Percentiles rank a stretch among this genome's conserved stretches.
Conservation (phyloP, 164 flowering plant genomes). For the Annona cherimola region DNA sequence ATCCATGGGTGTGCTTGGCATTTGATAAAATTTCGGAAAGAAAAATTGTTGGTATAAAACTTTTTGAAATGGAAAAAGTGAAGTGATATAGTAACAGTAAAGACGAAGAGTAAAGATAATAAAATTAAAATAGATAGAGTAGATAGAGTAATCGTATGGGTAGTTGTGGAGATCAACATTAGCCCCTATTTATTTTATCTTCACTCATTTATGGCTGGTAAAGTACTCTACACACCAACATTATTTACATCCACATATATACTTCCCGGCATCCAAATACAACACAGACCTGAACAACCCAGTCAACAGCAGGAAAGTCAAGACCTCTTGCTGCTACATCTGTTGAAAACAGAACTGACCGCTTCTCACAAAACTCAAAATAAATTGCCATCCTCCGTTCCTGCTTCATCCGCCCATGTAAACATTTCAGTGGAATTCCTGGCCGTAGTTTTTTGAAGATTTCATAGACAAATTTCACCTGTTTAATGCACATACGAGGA, state of each 20-base stretch:
- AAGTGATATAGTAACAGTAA: too few relatives aligned
- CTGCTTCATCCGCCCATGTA: conserved; percentile 91
- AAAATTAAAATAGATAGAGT: too few relatives aligned
- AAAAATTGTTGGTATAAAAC: too few relatives aligned
- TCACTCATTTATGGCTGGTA: too few relatives aligned
- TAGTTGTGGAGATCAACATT: too few relatives aligned
- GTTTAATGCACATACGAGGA: conserved; percentile 6
- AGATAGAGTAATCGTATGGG: too few relatives aligned
- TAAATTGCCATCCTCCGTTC: conserved; percentile 62
- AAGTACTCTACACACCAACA: too few relatives aligned
- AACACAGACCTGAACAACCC: conserved; percentile 87
- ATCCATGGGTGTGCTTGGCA: too few relatives aligned
- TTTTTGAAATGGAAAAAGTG: too few relatives aligned
- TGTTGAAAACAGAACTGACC: conserved; percentile 74
- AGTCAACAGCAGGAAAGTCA: conserved; percentile 87
- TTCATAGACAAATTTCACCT: conserved; percentile 87
- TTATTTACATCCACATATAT: too few relatives aligned
- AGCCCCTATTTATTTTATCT: too few relatives aligned
- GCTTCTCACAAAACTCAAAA: conserved; percentile 60
- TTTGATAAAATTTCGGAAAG: not conserved
- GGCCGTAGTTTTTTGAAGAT: conserved; percentile 89
- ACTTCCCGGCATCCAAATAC: not conserved
- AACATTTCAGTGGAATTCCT: conserved; percentile 83
- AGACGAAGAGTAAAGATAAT: too few relatives aligned
- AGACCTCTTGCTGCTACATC: conserved; percentile 96